Evolutionary conservation across 352 stramenopile species (phyloP), one percentile per base, ranked within the genome.

Genomic region (Phytopythium cucurbitacearum): DNA sequence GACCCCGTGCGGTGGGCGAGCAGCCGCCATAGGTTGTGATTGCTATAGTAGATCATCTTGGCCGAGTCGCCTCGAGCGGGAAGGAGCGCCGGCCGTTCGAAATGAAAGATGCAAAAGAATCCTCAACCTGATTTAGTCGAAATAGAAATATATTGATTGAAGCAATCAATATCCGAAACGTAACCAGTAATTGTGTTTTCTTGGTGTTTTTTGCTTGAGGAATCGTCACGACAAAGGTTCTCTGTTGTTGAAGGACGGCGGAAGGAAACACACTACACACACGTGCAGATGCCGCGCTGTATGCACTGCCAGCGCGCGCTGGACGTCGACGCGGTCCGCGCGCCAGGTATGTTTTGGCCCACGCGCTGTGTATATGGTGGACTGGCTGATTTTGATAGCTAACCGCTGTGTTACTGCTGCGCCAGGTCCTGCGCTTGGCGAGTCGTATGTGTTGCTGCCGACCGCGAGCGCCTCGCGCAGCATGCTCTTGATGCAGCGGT

Each of bases 401-500:
- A 28, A 28, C 21, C 21, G 21, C 4, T 50, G 13, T 41, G 11
- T 53, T 58, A 21, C 7, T 3, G 32, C 9, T 33, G 4, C 16
- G 13, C 2, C 33, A 45, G 21, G 52, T 10, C 59, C 59, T 56
- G 71, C 73, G 45, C 60, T 91, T 41, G 78, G 78, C 48, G 80
- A 91, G 56, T 88, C 76, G 0, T 91, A 91, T 40, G 80, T 91
- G 56, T 66, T 91, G 48, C 72, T 91, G 21, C 80, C 80, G 34
- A 85, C 79, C 15, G 73, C 73, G 12, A 78, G 74, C 49, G 82
- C 75, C 5, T 84, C 73, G 28, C 68, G 73, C 43, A 80, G 71
- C 40, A 76, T 85, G 71, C 60, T 85, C 57, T 50, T 80, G 12
- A 44, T 76, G 42, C 70, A 79, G 40, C 75, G 76, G 52, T 46